phyloP scores from a whole-genome alignment of 2,329 filamentous ascomycete genomes.

The Penicillium italicum region DNA sequence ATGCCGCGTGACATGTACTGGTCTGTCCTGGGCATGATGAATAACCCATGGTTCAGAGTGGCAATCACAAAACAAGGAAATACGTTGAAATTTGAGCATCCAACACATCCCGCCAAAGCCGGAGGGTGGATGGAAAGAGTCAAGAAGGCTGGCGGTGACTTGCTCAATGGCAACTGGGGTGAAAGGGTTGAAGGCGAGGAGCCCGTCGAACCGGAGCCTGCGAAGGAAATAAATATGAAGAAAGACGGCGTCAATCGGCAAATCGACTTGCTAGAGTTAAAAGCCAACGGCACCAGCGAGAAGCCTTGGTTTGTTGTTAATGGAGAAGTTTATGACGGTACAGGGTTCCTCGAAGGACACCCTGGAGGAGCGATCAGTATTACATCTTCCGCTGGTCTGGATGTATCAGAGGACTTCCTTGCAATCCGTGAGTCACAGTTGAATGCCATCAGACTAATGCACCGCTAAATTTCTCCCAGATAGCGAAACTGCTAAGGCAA shows the following conservation, averaged over 20 bases:
- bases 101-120: slow-evolving; percentile 73
- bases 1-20: slow-evolving; percentile 95
- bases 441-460: slow-evolving; percentile 2
- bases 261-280: slow-evolving; percentile 70
- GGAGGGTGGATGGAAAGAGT: slow-evolving; percentile 93
- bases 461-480: slow-evolving; percentile 53
- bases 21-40: slow-evolving; percentile 96
- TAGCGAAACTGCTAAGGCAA: slow-evolving; percentile 83
- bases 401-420: slow-evolving; percentile 84
- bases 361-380: slow-evolving; percentile 86
- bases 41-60: slow-evolving; percentile 89
- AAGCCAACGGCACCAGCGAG: slow-evolving; percentile 60
- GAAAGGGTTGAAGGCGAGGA: slow-evolving; percentile 58
- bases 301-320: slow-evolving; percentile 85
- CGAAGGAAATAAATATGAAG: slow-evolving; percentile 72
- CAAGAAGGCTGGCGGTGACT: slow-evolving; percentile 75
- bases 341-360: slow-evolving; percentile 72
- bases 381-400: slow-evolving; percentile 72
- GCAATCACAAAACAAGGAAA: slow-evolving; percentile 66
- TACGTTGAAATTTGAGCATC: slow-evolving; percentile 75
- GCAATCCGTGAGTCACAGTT: slow-evolving; percentile 70
- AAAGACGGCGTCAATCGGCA: slow-evolving; percentile 60
- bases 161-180: slow-evolving; percentile 81
- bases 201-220: slow-evolving; percentile 46
- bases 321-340: slow-evolving; percentile 85